Evolutionary conservation across 345 rosid species (phyloP), one percentile per base, ranked within the genome.

Genomic region (Pistacia vera): DNA sequence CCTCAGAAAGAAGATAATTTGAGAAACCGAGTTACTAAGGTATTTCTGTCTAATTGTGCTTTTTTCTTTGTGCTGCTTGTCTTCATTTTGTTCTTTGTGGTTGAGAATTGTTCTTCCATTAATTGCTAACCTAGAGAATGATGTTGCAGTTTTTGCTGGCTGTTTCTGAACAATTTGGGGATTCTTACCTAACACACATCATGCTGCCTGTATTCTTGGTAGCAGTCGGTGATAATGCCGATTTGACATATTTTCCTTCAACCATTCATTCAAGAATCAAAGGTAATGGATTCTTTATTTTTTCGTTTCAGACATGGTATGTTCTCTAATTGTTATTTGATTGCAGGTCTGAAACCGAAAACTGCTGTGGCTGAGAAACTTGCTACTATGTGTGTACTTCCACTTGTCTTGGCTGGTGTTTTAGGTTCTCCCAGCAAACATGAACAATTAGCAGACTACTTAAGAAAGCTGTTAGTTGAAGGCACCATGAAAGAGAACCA

Each of bases 361-460:
- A 88, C 93, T 81, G 86, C 87, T 72, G 87, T 92, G 73, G 91
- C 88, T 70, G 89, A 85, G 88, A 92, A 86, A 81, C 91, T 95
- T 75, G 89, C 96, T 72, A 77, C 87, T 25, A 83, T 88, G 82
- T 89, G 99, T 81, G 85, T 92, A 79, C 85, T 93, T 80, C 99
- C 99, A 38, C 92, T 93, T 78, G 90, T 95, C 59, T 83, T 95
- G 78, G 93, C 99, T 3, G 99, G 99, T 76, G 90, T 93, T 88
- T 91, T 95, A 78, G 99, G 98, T 84, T 86, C 90, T 79, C 90
- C 96, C 55, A 84, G 88, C 88, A 92, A 88, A 84, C 89, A 70
- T 16, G 91, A 91, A 56, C 85, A 88, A 54, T 79, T 95, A 80
- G 80, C 90, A 74, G 86, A 86, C 80, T 92, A 86, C 85, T 89